Evolutionary conservation across 139 green algal species (phyloP).

Genomic region (Tetradesmus lagerheimii): DNA sequence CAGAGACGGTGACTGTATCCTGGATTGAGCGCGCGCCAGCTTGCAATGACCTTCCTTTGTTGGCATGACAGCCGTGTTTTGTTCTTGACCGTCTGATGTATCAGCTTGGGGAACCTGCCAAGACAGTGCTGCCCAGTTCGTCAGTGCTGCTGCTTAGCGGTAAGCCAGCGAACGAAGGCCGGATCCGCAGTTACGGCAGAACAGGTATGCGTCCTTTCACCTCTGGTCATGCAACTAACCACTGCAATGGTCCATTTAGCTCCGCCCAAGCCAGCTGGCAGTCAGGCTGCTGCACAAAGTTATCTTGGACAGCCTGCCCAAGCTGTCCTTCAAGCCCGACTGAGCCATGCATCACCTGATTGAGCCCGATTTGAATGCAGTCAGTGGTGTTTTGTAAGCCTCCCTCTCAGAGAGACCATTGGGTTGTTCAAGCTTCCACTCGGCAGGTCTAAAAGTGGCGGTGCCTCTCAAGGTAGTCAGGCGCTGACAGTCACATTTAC

Average conservation of each 20-base stretch:
- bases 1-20: conserved; percentile 18
- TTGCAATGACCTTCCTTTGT: conserved; percentile 1
- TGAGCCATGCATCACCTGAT: neutral
- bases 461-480: neutral
- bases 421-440: neutral
- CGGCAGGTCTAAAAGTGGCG: neutral
- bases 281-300: neutral
- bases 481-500: neutral
- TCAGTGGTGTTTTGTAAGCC: too few relatives aligned
- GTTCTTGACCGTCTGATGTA: conserved; percentile 25
- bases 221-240: too few relatives aligned
- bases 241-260: too few relatives aligned
- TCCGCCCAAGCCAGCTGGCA: too few relatives aligned
- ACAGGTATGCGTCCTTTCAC: too few relatives aligned
- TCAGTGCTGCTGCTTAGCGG: too few relatives aligned
- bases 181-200: too few relatives aligned
- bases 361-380: neutral
- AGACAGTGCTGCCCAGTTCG: too few relatives aligned
- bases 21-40: conserved; percentile 24
- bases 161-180: too few relatives aligned
- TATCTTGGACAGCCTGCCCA: neutral
- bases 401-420: neutral
- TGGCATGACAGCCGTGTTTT: conserved; percentile 21
- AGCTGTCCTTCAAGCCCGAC: too few relatives aligned
- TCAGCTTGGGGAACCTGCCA: conserved; percentile 8